Conservation (phyloP, 306 rosid species). For the Cicer bijugum region DNA sequence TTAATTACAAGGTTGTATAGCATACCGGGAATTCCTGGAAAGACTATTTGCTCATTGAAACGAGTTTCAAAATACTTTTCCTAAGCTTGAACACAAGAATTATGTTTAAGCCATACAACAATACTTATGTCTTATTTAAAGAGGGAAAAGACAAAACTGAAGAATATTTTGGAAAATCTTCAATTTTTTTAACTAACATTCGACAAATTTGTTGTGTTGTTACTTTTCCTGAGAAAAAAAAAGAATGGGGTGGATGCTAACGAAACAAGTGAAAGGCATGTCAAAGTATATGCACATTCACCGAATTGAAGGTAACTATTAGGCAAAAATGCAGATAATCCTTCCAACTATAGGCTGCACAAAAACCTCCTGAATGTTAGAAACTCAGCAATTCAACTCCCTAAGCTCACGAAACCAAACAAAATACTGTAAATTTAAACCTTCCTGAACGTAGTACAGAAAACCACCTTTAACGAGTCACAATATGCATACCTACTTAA, state of each 20-base stretch:
- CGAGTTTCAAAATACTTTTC: neutral
- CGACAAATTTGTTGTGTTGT: neutral
- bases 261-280: constrained; percentile 1
- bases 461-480: neutral
- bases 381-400: constrained; percentile 16
- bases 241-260: neutral
- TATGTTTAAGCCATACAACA: constrained; percentile 1
- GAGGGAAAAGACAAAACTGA: neutral
- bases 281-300: constrained; percentile 4
- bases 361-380: neutral
- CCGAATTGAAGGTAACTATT: constrained; percentile 12
- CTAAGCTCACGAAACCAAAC: neutral
- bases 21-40: neutral
- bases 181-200: neutral
- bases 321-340: neutral
- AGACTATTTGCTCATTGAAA: neutral
- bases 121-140: neutral
- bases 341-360: constrained; percentile 26
- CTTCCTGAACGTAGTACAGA: neutral
- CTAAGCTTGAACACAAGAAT: neutral
- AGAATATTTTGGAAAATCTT: constrained; percentile 1
- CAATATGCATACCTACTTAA: neutral
- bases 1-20: neutral
- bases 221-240: neutral
- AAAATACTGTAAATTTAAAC: constrained; percentile 12